phyloP scores from a whole-genome alignment of 345 rosid genomes.

The Lepidium didymum region DNA sequence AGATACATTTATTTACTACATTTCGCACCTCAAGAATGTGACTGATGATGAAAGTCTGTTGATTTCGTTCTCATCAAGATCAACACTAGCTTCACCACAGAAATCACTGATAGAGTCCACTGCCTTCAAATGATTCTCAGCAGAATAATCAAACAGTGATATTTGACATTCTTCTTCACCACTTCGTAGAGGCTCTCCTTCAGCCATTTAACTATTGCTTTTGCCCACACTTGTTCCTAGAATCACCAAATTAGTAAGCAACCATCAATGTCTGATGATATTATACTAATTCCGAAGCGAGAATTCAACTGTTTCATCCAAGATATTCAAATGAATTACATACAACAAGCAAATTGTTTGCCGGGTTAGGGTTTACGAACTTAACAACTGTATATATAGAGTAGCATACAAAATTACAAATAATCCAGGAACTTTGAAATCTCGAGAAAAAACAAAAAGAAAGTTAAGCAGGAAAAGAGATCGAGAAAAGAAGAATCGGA shows the following conservation, averaged over 20 bases:
- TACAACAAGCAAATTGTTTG: not conserved
- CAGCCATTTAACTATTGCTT: slow-evolving; percentile 9
- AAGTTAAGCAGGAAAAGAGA: not conserved
- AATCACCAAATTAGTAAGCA: not conserved
- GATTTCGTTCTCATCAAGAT: slow-evolving; percentile 27
- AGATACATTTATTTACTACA: not conserved
- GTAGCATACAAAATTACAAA: not conserved
- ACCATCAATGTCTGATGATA: not conserved
- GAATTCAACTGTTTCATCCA: not conserved
- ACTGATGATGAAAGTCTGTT: slow-evolving; percentile 44
- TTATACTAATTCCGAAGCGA: not conserved
- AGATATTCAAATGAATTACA: not conserved
- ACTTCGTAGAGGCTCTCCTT: slow-evolving; percentile 7
- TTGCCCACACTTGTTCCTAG: not conserved
- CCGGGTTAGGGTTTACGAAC: not conserved
- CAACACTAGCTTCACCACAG: slow-evolving; percentile 43
- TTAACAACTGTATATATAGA: not conserved
- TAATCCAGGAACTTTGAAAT: not conserved
- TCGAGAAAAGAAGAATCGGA: not conserved
- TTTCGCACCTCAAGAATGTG: slow-evolving; percentile 58
- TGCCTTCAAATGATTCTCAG: slow-evolving; percentile 56
- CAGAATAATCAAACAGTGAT: slow-evolving; percentile 54
- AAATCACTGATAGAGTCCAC: slow-evolving; percentile 44
- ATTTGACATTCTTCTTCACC: slow-evolving; percentile 33
- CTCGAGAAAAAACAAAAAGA: not conserved